phyloP scores from a whole-genome alignment of 768 basidiomycete species.

The Auricularia sp. region DNA sequence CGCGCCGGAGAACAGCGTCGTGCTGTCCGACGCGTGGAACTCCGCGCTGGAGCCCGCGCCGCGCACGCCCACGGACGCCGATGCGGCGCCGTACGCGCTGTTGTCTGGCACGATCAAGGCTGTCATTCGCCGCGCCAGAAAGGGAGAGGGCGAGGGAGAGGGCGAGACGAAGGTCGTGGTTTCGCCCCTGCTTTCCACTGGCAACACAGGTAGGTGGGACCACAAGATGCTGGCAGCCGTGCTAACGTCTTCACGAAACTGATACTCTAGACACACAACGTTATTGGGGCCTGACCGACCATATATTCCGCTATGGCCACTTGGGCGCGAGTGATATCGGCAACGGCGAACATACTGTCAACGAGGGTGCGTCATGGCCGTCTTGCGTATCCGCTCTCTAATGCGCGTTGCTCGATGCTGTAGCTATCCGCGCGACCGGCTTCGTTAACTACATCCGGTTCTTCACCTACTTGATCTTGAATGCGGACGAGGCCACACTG shows the following conservation, averaged over 20 bases:
- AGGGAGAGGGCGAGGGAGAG: no score
- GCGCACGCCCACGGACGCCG: slow-evolving; percentile 34
- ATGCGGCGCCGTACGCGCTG: slow-evolving; percentile 36
- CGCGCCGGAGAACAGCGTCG: slow-evolving; percentile 35
- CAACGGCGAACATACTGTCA: slow-evolving; percentile 53
- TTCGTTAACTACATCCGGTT: slow-evolving; percentile 60
- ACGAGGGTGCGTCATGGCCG: slow-evolving; percentile 42
- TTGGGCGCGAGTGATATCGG: slow-evolving; percentile 22
- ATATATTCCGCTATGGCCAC: slow-evolving; percentile 62
- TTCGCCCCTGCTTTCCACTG: slow-evolving; percentile 28
- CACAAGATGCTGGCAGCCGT: no score
- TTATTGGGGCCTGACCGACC: slow-evolving; percentile 43
- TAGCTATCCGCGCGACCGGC: slow-evolving; percentile 39
- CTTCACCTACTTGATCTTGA: slow-evolving; percentile 54
- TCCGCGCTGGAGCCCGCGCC: slow-evolving; percentile 58
- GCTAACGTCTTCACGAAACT: no score
- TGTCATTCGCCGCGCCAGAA: no score
- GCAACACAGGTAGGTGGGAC: slow-evolving; percentile 24
- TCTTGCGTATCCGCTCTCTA: no score
- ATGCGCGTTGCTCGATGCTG: slow-evolving; percentile 7
- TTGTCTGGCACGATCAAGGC: slow-evolving; percentile 46
- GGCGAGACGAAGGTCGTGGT: slow-evolving; percentile 13
- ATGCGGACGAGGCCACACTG: slow-evolving; percentile 44
- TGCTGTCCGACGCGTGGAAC: slow-evolving; percentile 37
- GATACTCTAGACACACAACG: slow-evolving; percentile 35